Conservation (phyloP, 1,284 basidiomycete species). For the Xerocomus minutiporus region DNA sequence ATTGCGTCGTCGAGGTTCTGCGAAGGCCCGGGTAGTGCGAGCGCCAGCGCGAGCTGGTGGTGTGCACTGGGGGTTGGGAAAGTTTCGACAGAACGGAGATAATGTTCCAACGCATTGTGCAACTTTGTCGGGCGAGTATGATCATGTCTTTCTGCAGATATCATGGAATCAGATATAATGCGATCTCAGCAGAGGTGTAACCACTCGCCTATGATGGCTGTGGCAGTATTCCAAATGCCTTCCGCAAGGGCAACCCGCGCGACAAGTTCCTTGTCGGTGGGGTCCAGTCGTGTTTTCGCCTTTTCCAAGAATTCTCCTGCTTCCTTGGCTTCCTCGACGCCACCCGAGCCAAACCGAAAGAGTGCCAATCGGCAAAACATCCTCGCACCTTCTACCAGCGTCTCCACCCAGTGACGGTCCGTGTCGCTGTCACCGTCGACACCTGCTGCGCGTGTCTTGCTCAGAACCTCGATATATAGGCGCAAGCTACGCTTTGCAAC, state of each 20-base stretch:
- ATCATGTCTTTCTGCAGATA: slow-evolving; percentile 57
- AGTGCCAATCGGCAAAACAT: slow-evolving; percentile 61
- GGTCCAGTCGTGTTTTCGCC: slow-evolving; percentile 49
- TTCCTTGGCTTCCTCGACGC: slow-evolving; percentile 53
- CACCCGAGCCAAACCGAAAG: slow-evolving; percentile 32
- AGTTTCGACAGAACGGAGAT: slow-evolving; percentile 51
- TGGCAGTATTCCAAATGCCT: slow-evolving; percentile 58
- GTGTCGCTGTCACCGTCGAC: slow-evolving; percentile 50
- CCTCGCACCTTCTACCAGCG: slow-evolving; percentile 67
- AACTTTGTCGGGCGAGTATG: slow-evolving; percentile 58
- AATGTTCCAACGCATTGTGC: slow-evolving; percentile 53
- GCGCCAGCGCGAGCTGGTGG: slow-evolving; percentile 78
- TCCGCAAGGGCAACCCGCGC: slow-evolving; percentile 61
- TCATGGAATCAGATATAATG: slow-evolving; percentile 1
- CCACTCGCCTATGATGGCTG: slow-evolving; percentile 55
- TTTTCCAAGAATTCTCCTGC: slow-evolving; percentile 54
- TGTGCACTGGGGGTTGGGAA: slow-evolving; percentile 60
- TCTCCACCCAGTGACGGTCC: slow-evolving; percentile 65
- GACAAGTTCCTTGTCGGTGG: slow-evolving; percentile 42
- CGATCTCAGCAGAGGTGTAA: neutral
- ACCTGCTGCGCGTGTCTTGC: slow-evolving; percentile 54
- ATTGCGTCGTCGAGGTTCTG: slow-evolving; percentile 70
- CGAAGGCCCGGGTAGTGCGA: slow-evolving; percentile 60
- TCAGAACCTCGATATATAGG: slow-evolving; percentile 81
- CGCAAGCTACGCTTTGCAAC: slow-evolving; percentile 75